phyloP scores from a whole-genome alignment of 805 yeast genomes.

The Starmerella davenportii region DNA sequence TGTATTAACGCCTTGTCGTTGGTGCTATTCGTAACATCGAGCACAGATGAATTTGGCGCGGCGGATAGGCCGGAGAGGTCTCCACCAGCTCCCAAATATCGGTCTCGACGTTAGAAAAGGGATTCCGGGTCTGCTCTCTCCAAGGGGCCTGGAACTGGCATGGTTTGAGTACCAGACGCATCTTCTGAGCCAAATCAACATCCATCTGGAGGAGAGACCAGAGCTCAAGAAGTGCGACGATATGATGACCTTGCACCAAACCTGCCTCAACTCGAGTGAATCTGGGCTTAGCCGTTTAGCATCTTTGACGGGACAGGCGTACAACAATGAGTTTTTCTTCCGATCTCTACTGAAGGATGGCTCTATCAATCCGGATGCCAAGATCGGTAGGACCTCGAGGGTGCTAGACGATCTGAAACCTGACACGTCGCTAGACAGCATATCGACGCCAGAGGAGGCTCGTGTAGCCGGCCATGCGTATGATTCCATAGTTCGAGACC shows the following conservation, averaged over 20 bases:
- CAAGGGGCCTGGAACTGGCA: slow-evolving; percentile 49
- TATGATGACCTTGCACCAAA: slow-evolving; percentile 6
- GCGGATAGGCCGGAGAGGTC: neutral
- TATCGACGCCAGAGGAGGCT: slow-evolving; percentile 3
- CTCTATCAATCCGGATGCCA: slow-evolving; percentile 18
- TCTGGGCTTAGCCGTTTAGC: slow-evolving; percentile 32
- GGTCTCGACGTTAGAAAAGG: slow-evolving; percentile 28
- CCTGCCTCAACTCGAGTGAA: slow-evolving; percentile 7
- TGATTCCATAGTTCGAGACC: slow-evolving; percentile 8
- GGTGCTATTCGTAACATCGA: too few relatives aligned
- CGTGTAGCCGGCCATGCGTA: slow-evolving; percentile 7
- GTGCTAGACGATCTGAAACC: too few relatives aligned
- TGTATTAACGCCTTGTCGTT: too few relatives aligned
- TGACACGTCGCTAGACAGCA: slow-evolving; percentile 7
- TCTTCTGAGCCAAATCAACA: slow-evolving; percentile 20
- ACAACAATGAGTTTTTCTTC: slow-evolving; percentile 72
- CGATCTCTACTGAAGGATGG: slow-evolving; percentile 13
- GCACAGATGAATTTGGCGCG: too few relatives aligned
- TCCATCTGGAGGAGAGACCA: slow-evolving; percentile 7
- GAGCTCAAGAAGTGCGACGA: slow-evolving; percentile 6
- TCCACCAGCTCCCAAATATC: slow-evolving; percentile 21
- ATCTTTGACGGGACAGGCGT: slow-evolving; percentile 67
- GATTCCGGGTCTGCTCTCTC: slow-evolving; percentile 45
- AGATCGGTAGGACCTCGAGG: slow-evolving; percentile 9
- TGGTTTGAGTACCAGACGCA: slow-evolving; percentile 70